phyloP scores from a whole-genome alignment of 305 asterid species.

The Euphrasia arctica region DNA sequence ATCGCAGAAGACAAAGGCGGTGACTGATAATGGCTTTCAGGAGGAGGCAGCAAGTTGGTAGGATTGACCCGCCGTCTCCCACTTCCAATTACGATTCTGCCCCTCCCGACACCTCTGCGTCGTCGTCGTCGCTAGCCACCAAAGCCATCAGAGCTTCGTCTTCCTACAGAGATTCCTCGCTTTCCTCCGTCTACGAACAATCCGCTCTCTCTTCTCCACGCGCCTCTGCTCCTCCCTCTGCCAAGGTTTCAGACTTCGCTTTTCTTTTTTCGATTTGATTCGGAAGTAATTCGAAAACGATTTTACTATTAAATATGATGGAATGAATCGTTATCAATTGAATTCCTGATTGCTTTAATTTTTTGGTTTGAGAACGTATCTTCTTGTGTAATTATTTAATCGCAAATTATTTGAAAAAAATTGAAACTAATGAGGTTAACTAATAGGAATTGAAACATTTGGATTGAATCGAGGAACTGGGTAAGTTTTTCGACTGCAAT shows the following conservation, averaged over 20 bases:
- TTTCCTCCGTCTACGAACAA: conserved; percentile 88
- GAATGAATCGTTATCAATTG: not conserved
- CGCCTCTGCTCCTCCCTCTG: conserved; percentile 47
- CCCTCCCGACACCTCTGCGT: conserved; percentile 45
- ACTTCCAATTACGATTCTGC: conserved; percentile 28
- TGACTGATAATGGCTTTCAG: conserved; percentile 46
- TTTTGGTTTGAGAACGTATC: too few relatives aligned
- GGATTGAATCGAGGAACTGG: too few relatives aligned
- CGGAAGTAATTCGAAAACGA: too few relatives aligned
- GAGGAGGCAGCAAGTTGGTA: conserved; percentile 60
- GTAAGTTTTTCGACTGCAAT: too few relatives aligned
- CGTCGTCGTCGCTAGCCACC: conserved; percentile 74
- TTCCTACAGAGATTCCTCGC: conserved; percentile 80
- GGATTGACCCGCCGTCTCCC: conserved; percentile 25
- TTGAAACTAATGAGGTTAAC: too few relatives aligned
- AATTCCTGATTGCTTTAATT: too few relatives aligned
- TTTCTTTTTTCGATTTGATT: not conserved
- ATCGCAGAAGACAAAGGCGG: conserved; percentile 4
- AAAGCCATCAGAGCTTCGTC: conserved; percentile 97
- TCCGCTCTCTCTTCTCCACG: conserved; percentile 79
- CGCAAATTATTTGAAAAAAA: too few relatives aligned
- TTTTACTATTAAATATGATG: conserved; percentile 3
- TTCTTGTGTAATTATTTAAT: too few relatives aligned
- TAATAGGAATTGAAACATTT: too few relatives aligned
- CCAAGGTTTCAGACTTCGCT: conserved; percentile 39